Percentiles rank a stretch among this genome's conserved stretches.
phyloP scores from a whole-genome alignment of 2,329 filamentous ascomycete species.

The Ceratocystis albifundus region DNA sequence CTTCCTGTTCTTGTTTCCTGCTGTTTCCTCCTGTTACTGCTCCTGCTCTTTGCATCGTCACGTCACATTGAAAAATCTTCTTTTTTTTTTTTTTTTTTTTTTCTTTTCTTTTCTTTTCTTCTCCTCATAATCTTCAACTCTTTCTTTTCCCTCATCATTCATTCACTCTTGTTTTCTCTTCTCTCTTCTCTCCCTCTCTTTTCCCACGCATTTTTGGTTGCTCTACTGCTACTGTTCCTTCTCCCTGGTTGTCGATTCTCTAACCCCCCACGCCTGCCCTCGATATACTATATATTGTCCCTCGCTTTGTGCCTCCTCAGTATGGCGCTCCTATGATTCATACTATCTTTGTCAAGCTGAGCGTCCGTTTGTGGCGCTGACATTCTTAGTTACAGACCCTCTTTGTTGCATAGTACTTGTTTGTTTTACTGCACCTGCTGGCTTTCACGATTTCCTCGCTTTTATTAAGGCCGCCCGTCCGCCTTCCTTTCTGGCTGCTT shows the following conservation, averaged over 20 bases:
- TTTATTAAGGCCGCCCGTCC: not conserved
- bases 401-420: not conserved
- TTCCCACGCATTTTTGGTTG: not conserved
- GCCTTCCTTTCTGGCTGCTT: not conserved
- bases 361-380: conserved; percentile 14
- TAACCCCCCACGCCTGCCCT: not conserved
- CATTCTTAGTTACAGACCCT: not conserved
- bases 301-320: not conserved
- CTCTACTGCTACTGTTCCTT: not conserved
- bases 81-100: not conserved
- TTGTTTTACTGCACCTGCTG: not conserved
- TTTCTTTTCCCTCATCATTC: not conserved
- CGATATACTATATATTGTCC: not conserved
- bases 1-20: not conserved
- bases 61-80: not conserved
- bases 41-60: not conserved
- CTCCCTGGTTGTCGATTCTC: not conserved
- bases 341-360: not conserved
- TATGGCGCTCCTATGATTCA: conserved; percentile 12
- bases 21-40: too few relatives aligned
- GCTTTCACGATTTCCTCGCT: not conserved
- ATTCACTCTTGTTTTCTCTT: not conserved
- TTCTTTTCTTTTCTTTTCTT: not conserved
- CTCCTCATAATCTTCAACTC: too few relatives aligned
- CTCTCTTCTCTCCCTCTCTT: not conserved